Percentiles rank a stretch among this genome's conserved stretches.
Conservation (phyloP, 2,329 filamentous ascomycete genomes). For the Hypoxylon sp. region DNA sequence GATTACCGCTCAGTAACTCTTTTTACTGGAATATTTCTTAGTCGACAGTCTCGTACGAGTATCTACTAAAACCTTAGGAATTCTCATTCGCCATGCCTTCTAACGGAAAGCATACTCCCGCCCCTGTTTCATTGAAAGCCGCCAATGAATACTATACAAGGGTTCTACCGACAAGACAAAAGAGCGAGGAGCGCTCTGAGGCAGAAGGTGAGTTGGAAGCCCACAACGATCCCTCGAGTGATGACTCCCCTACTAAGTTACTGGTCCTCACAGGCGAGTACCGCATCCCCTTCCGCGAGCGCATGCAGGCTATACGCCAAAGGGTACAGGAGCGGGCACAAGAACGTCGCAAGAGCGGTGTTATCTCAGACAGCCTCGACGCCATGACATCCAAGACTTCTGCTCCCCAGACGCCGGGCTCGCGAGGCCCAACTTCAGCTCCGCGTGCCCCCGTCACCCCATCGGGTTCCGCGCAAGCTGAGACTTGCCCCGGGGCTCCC, state of each 20-base stretch:
- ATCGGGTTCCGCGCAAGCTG: neutral
- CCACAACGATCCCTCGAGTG: neutral
- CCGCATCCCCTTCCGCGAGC: conserved; percentile 35
- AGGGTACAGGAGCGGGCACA: neutral
- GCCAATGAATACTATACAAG: too few species aligned
- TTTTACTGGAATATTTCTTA: neutral
- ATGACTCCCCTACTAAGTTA: neutral
- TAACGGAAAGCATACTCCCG: neutral
- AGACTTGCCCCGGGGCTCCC: conserved; percentile 19
- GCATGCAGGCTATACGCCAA: conserved; percentile 31
- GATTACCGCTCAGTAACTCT: conserved; percentile 7
- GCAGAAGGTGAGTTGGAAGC: neutral
- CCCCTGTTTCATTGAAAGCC: neutral
- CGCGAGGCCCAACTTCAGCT: neutral
- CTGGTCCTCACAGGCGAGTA: conserved; percentile 42
- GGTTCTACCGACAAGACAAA: neutral
- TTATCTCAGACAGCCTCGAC: neutral
- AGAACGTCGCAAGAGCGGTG: neutral
- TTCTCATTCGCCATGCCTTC: conserved; percentile 11
- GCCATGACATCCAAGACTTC: neutral
- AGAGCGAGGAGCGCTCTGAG: neutral
- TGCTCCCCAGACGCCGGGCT: neutral
- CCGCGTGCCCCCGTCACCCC: neutral
- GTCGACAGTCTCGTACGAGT: conserved; percentile 4
- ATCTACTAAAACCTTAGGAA: neutral